phyloP scores from a whole-genome alignment of 805 yeast species.

The Barnettozyma botsteinii region DNA sequence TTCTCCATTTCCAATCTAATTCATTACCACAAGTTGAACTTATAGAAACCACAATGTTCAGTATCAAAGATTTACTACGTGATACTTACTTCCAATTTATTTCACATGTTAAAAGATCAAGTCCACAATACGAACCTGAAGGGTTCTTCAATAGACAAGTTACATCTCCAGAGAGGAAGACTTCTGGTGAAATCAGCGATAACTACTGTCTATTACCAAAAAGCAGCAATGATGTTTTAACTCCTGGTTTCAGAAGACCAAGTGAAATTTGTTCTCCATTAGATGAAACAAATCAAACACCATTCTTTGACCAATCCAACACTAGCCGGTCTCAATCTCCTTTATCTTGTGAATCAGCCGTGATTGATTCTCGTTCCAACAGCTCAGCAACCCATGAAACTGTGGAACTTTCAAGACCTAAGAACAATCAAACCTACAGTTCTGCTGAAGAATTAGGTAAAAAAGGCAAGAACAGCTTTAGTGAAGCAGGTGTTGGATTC shows the following conservation, averaged over 20 bases:
- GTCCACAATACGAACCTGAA: slow-evolving; percentile 15
- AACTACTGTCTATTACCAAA: slow-evolving; percentile 16
- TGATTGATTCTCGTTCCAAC: background rate
- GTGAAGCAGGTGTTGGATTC: slow-evolving; percentile 19
- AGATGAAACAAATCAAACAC: slow-evolving; percentile 6
- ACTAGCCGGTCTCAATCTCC: slow-evolving; percentile 13
- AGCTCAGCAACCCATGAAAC: background rate
- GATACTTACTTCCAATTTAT: slow-evolving; percentile 24
- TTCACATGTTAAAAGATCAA: slow-evolving; percentile 11
- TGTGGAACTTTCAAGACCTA: slow-evolving; percentile 2
- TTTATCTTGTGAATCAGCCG: slow-evolving; percentile 7
- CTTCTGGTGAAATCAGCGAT: slow-evolving; percentile 12
- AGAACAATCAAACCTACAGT: background rate
- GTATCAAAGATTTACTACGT: slow-evolving; percentile 20
- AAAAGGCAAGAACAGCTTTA: slow-evolving; percentile 8
- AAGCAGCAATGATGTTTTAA: slow-evolving; percentile 10
- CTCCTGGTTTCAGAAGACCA: slow-evolving; percentile 9
- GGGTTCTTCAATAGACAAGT: background rate
- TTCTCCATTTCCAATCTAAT: slow-evolving; percentile 7
- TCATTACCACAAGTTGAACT: slow-evolving; percentile 15
- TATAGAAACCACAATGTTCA: slow-evolving; percentile 16
- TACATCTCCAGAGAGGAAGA: background rate
- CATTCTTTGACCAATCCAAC: background rate
- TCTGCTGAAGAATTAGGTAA: slow-evolving; percentile 12
- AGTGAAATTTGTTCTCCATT: slow-evolving; percentile 20